These are phyloP conservation scores for Diospyros lotus DNA, from an alignment of 148 eudicot genomes.

Conservation along the genomic window DNA sequence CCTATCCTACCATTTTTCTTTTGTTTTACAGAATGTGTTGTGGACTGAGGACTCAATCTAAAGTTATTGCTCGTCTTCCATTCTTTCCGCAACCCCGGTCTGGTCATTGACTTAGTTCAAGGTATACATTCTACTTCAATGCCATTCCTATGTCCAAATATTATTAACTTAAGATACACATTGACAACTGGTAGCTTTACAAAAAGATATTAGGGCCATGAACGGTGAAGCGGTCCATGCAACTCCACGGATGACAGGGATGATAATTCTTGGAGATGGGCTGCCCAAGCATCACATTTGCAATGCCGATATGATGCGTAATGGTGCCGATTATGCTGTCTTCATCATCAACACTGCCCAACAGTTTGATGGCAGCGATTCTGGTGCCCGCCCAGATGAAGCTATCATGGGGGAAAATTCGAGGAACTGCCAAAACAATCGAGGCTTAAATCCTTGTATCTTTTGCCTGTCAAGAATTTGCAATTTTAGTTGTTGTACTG, in stretches of 20 bases:
- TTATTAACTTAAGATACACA: too few relatives aligned
- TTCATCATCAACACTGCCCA: constrained; percentile 56
- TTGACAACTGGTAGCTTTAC: background rate
- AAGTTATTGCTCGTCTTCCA: constrained; percentile 87
- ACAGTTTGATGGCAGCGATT: constrained; percentile 91
- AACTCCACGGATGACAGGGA: constrained; percentile 76
- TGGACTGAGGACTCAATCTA: constrained; percentile 74
- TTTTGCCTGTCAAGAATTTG: background rate
- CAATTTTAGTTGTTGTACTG: background rate
- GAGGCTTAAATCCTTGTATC: constrained; percentile 37
- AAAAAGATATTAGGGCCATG: constrained; percentile 76
- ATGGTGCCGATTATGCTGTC: constrained; percentile 88
- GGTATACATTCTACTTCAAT: constrained; percentile 30
- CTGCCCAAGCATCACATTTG: constrained; percentile 88
- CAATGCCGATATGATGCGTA: constrained; percentile 95
- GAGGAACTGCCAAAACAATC: constrained; percentile 72
- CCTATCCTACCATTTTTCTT: background rate
- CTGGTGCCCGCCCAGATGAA: constrained; percentile 94
- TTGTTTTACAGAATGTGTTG: constrained; percentile 46
- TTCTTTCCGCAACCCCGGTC: constrained; percentile 69
- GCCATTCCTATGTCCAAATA: background rate
- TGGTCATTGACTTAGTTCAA: constrained; percentile 76
- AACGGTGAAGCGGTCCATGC: constrained; percentile 87
- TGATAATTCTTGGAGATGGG: constrained; percentile 88
- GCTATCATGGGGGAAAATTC: constrained; percentile 96